Base-by-base conservation (phyloP, 352 stramenopile genomes). In the Phytophthora sojae region DNA sequence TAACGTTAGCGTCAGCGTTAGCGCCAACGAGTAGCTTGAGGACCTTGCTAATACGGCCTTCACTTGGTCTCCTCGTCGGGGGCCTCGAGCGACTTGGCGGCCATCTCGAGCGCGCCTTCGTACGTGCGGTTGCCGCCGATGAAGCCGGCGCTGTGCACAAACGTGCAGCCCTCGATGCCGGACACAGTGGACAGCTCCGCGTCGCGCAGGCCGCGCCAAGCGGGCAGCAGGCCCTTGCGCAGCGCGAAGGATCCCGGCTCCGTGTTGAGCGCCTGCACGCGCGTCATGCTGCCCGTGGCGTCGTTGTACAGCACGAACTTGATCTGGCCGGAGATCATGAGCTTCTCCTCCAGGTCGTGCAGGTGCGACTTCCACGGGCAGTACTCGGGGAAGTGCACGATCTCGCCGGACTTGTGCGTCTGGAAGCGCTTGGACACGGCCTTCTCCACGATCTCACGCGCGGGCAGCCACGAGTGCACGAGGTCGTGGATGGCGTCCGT, bases 231-330 rank as follows among this genome's bases (percentile, higher is more conserved):
- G 25, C 86, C 82, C 52, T 98, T 88, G 35, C 98, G 90, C 61
- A 99, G 93, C 54, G 93, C 91, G 74, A 99, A 99, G 2, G 88
- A 91, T 25, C 89, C 91, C 3, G 90, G 91, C 67, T 98, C 93
- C 6, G 97, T 86, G 37, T 98, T 98, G 17, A 99, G 96, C 39
- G 93, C 96, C 81, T 99, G 97, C 26, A 99, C 89, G 42, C 97
- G 88, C 80, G 97, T 99, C 91, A 98, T 98, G 64, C 78, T 86
- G 45, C 95, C 96, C 0, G 85, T 92, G 47, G 89, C 71, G 83
- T 99, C 97, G 25, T 92, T 92, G 79, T 99, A 99, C 26, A 99
- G 79, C 23, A 99, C 97, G 79, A 98, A 99, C 78, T 99, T 99
- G 76, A 99, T 92, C 63, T 98, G 81, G 9, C 80, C 87, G 39